A percentile compares a stretch with the other conserved stretches of the same genome.
Conservation (phyloP, 495 filamentous ascomycete genomes). For the Hyaloscypha variabilis region DNA sequence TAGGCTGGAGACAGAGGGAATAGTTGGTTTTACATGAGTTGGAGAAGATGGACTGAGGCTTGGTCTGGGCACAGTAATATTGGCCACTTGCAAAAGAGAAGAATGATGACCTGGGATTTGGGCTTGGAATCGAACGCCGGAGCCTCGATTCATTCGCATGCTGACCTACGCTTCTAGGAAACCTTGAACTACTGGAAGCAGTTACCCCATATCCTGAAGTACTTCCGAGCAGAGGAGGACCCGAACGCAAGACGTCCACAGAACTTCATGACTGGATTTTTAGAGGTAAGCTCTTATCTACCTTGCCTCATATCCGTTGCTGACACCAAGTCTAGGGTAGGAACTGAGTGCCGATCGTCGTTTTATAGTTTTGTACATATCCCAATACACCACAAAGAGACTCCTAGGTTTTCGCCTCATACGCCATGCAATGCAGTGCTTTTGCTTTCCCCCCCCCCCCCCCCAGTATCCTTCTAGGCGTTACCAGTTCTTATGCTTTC, state of each 20-base stretch:
- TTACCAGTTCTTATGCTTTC: constrained; percentile 5
- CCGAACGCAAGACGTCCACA: constrained; percentile 73
- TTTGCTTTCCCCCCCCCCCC: background rate
- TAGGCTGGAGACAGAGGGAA: background rate
- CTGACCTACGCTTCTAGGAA: constrained; percentile 59
- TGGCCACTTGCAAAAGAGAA: background rate
- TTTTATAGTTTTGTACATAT: constrained; percentile 33
- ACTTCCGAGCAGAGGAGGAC: constrained; percentile 91
- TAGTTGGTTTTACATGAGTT: background rate
- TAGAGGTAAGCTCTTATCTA: constrained; percentile 58
- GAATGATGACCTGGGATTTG: background rate
- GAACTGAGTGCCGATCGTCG: constrained; percentile 32
- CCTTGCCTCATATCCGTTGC: background rate
- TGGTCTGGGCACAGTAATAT: background rate
- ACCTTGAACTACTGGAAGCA: constrained; percentile 99
- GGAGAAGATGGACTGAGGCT: background rate
- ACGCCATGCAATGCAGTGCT: constrained; percentile 30
- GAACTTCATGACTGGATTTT: constrained; percentile 90
- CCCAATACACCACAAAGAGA: constrained; percentile 25
- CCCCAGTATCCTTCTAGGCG: background rate
- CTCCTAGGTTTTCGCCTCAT: constrained; percentile 26
- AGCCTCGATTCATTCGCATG: background rate
- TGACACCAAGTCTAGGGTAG: constrained; percentile 35
- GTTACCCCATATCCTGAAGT: constrained; percentile 93
- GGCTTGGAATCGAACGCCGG: background rate